These are phyloP conservation scores for Candida rishiriensis DNA, from an alignment of 805 yeast genomes.

Conservation along the genomic window DNA sequence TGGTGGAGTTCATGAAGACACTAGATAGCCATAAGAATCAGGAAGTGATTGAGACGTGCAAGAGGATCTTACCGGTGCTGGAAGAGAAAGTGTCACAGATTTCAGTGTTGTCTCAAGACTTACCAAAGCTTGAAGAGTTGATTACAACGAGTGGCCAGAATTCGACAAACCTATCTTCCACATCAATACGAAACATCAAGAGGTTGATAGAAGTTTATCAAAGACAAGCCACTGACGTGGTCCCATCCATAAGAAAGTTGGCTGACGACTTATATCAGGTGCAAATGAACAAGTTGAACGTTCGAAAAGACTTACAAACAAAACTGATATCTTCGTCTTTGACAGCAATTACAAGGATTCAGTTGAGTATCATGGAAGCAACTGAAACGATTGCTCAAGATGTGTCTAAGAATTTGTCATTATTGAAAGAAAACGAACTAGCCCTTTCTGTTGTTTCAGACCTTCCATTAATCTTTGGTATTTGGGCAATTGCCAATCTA, in stretches of 20 bases:
- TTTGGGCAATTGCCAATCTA: conserved; percentile 57
- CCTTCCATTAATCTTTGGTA: conserved; percentile 67
- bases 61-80: conserved; percentile 16
- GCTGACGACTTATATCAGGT: conserved; percentile 33
- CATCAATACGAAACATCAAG: conserved; percentile 21
- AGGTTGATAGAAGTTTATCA: conserved; percentile 18
- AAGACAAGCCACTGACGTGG: conserved; percentile 16
- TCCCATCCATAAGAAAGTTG: conserved; percentile 30
- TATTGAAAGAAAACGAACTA: conserved; percentile 29
- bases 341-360: conserved; percentile 33
- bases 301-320: conserved; percentile 28
- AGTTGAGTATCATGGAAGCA: conserved; percentile 32
- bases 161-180: conserved; percentile 22
- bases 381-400: conserved; percentile 29
- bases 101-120: conserved; percentile 13
- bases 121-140: conserved; percentile 29
- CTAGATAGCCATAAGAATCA: conserved; percentile 8
- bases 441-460: conserved; percentile 45
- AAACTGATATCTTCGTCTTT: conserved; percentile 31
- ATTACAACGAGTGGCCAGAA: conserved; percentile 26
- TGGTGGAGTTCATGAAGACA: conserved; percentile 32
- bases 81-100: conserved; percentile 22
- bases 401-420: conserved; percentile 26
- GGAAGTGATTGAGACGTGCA: conserved; percentile 16
- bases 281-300: conserved; percentile 34